Conservation (phyloP, 108 stramenopile genomes). For the Nannochloropsis granulata region DNA sequence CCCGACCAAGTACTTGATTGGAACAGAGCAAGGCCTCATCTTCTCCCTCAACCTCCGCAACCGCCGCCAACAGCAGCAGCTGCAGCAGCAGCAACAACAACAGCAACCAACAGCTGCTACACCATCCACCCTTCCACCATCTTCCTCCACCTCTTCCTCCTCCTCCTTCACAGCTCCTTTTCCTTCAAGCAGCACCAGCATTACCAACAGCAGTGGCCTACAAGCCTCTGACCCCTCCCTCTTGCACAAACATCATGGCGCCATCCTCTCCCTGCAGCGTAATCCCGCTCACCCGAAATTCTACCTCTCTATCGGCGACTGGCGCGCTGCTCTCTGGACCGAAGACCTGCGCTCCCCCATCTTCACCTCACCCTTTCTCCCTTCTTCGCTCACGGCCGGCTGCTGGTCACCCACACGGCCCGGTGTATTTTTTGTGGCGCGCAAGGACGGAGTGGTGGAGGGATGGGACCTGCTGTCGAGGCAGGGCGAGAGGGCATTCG, state of each 20-base stretch:
- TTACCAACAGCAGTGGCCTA: too few species aligned
- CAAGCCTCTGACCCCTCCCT: too few species aligned
- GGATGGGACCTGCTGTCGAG: slow-evolving; percentile 70
- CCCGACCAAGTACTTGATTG: slow-evolving; percentile 66
- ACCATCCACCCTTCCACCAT: too few species aligned
- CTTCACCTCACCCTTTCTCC: slow-evolving; percentile 57
- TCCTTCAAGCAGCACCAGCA: too few species aligned
- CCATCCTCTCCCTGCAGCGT: slow-evolving; percentile 62
- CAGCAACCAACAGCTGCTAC: too few species aligned
- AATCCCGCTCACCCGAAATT: slow-evolving; percentile 64
- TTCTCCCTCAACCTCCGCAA: slow-evolving; percentile 44
- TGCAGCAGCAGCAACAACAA: too few species aligned
- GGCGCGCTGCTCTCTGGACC: slow-evolving; percentile 68
- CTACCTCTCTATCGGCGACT: slow-evolving; percentile 68
- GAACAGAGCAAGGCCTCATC: slow-evolving; percentile 70
- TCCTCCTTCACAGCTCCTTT: too few species aligned
- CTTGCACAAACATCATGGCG: slow-evolving; percentile 69
- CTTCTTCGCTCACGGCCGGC: slow-evolving; percentile 54
- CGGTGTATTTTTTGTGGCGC: slow-evolving; percentile 70
- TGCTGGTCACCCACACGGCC: slow-evolving; percentile 72
- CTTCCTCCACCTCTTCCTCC: too few species aligned
- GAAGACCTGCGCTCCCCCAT: slow-evolving; percentile 62
- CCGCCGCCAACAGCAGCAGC: too few species aligned
- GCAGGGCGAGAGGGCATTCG: slow-evolving; percentile 68
- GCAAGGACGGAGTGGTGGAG: slow-evolving; percentile 65